Conservation (phyloP, 2,329 filamentous ascomycete genomes). For the Aureobasidium melanogenum region DNA sequence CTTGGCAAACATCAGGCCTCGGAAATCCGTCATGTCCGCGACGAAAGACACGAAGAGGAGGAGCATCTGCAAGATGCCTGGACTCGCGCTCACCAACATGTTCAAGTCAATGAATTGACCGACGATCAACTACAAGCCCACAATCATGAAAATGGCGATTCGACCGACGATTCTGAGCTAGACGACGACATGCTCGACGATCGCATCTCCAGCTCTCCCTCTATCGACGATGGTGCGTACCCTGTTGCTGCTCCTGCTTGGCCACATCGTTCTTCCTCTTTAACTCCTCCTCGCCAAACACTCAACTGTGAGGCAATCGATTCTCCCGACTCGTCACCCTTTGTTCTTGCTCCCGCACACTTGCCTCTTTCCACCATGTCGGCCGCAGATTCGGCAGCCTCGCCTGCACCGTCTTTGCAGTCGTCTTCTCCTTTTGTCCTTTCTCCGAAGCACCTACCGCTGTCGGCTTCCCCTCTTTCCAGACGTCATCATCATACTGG, state of each 20-base stretch:
- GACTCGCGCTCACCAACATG: conserved; percentile 25
- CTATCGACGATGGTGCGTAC: conserved; percentile 97
- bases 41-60: conserved; percentile 64
- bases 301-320: conserved; percentile 27
- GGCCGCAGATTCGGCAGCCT: neutral
- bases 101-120: conserved; percentile 41
- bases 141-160: conserved; percentile 30
- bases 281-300: conserved; percentile 27
- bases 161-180: conserved; percentile 57
- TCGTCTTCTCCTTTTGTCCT: conserved; percentile 32
- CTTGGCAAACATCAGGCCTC: conserved; percentile 70
- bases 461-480: conserved; percentile 13
- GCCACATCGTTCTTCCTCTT: conserved; percentile 34
- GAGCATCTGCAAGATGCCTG: conserved; percentile 53
- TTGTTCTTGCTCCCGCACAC: conserved; percentile 27
- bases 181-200: conserved; percentile 89
- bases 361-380: conserved; percentile 17
- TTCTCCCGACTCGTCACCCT: conserved; percentile 33
- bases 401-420: conserved; percentile 17
- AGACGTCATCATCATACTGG: conserved; percentile 23
- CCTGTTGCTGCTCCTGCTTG: conserved; percentile 27
- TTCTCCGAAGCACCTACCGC: conserved; percentile 32
- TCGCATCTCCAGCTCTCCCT: conserved; percentile 96
- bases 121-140: conserved; percentile 43
- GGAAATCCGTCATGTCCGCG: conserved; percentile 68